Evolutionary conservation across 768 basidiomycete species (phyloP), one percentile per base, ranked within the genome.

Genomic region (Chalciporus pseudorubinellus): DNA sequence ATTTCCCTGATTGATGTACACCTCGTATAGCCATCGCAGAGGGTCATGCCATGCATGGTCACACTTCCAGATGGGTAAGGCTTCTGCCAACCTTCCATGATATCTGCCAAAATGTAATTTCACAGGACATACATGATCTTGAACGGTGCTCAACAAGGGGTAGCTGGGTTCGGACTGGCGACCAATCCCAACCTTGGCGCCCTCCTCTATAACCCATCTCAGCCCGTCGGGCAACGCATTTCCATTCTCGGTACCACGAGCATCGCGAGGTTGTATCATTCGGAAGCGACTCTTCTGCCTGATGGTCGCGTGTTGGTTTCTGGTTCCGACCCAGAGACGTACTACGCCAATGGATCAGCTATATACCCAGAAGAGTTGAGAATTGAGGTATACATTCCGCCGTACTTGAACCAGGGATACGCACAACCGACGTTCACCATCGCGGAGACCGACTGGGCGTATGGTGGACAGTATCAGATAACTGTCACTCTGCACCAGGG

Each of bases 351-450:
- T 26, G 65, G 65, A n/a, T 50, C 71, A 10, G 47, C 56, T 48
- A 74, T 72, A 31, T 87, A 82, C 60, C 82, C 84, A 0, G 84
- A 93, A 56, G 90, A 95, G 63, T 85, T 90, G 69, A 79, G 92
- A 12, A 79, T 78, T 56, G 77, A 87, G 65, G 83, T 86, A 22
- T 97, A 95, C 71, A 79, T 89, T 59, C 95, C 95, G 6, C 90
- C 89, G 14, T 98, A 95, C 68, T 78, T 92, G 53, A 82, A 71
- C 55, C 69, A 79, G 55, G 87, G 87, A 10, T 70, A 76, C 54
- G 65, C 56, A 5, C 87, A 85, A 51, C 93, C 88, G 0, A 72
- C 68, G 39, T 87, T 83, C 64, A 81, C 74, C 19, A 74, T 88
- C 39, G 57, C 74, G 0, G 64, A 73, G 50, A 79, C 74, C 11